Conservation (phyloP, 2,329 filamentous ascomycete species). For the Fusarium pseudonygamai region DNA sequence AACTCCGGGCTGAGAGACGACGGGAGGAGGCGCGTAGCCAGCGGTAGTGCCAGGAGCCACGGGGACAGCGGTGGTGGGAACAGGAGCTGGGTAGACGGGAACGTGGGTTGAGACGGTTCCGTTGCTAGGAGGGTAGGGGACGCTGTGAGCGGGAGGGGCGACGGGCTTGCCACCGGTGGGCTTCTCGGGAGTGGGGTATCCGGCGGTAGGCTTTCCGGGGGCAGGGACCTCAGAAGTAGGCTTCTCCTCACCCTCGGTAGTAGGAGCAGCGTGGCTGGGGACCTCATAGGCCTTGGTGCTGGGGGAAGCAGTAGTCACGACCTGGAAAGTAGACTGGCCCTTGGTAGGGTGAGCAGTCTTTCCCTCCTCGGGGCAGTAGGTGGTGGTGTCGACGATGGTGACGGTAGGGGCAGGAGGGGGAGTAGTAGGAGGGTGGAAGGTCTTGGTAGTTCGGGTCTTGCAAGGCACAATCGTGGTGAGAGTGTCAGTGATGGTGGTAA, state of each 20-base stretch:
- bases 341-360: slow-evolving; percentile 11
- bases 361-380: slow-evolving; percentile 20
- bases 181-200: slow-evolving; percentile 5
- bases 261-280: background rate
- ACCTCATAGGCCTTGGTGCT: background rate
- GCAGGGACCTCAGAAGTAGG: background rate
- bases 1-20: background rate
- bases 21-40: background rate
- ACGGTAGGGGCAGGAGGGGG: slow-evolving; percentile 28
- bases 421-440: slow-evolving; percentile 37
- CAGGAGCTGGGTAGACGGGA: slow-evolving; percentile 8
- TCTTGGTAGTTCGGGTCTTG: slow-evolving; percentile 39
- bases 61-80: background rate
- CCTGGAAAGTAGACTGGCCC: background rate
- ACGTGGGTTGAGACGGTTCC: slow-evolving; percentile 20
- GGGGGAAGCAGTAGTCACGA: slow-evolving; percentile 4
- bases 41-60: background rate
- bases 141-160: background rate
- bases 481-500: slow-evolving; percentile 40
- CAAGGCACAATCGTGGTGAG: slow-evolving; percentile 41
- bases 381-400: slow-evolving; percentile 37
- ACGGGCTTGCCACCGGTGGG: slow-evolving; percentile 14
- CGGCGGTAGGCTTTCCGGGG: background rate
- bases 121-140: slow-evolving; percentile 26
- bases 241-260: background rate